Conservation (phyloP, 2,329 filamentous ascomycete genomes). For the Cercospora sp. region DNA sequence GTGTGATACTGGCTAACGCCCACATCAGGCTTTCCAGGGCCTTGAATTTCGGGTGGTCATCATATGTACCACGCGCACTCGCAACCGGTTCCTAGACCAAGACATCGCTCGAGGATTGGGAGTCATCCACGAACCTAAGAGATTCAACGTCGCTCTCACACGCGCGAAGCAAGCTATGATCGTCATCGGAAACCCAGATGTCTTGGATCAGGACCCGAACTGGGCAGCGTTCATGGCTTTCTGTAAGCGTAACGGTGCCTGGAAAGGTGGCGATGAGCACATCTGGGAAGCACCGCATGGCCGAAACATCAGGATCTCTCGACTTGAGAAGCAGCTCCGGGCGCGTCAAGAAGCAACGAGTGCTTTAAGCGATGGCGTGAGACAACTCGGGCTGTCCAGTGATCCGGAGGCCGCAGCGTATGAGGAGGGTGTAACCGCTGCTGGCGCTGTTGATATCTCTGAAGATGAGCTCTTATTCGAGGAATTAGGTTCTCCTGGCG, state of each 20-base stretch:
- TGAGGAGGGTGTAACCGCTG: conserved; percentile 10
- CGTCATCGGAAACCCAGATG: conserved; percentile 31
- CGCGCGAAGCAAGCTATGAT: conserved; percentile 32
- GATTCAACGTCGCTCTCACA: conserved; percentile 34
- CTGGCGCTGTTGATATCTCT: neutral
- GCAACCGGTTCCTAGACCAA: conserved; percentile 32
- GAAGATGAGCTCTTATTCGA: neutral
- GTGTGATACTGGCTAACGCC: neutral
- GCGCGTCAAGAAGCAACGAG: neutral
- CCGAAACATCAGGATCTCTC: conserved; percentile 21
- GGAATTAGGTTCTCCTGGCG: neutral
- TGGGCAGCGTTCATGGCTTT: conserved; percentile 32
- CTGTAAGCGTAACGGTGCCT: conserved; percentile 26
- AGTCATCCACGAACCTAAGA: conserved; percentile 30
- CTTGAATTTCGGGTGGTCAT: conserved; percentile 32
- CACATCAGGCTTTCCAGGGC: conserved; percentile 30
- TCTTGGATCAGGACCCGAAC: conserved; percentile 27
- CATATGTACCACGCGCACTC: conserved; percentile 33
- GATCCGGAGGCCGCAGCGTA: conserved; percentile 10
- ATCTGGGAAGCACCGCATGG: conserved; percentile 19
- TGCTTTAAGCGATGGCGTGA: neutral
- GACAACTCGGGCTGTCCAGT: conserved; percentile 8
- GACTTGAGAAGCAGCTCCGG: conserved; percentile 26
- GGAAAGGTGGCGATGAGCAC: neutral
- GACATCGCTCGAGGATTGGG: conserved; percentile 30